Evolutionary conservation across 345 rosid species (phyloP).

Genomic region (Populus euphratica): DNA sequence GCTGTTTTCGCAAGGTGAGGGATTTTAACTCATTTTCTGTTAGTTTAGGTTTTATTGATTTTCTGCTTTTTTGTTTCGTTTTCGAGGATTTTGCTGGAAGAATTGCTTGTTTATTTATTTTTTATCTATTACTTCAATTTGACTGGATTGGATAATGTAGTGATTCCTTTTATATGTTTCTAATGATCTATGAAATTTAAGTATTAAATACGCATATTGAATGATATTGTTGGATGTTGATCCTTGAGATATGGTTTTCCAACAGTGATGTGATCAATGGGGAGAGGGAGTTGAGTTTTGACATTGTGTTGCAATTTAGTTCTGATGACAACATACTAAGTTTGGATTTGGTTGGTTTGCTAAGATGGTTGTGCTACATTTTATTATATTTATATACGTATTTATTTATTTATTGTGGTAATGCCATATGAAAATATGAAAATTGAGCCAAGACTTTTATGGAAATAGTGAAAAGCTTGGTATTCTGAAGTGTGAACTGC

Average conservation of each 20-base stretch:
- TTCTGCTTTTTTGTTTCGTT: background rate
- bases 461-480: background rate
- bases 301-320: background rate
- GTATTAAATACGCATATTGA: background rate
- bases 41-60: background rate
- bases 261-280: no score
- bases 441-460: background rate
- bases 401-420: no score
- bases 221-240: background rate
- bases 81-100: background rate
- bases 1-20: slow-evolving; percentile 35
- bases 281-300: no score
- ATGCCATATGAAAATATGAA: background rate
- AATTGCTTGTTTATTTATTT: background rate
- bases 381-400: no score
- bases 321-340: background rate
- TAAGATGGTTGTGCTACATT: background rate
- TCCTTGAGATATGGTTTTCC: background rate
- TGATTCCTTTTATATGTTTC: background rate
- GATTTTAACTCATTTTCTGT: background rate
- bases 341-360: background rate
- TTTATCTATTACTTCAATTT: background rate
- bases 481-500: background rate
- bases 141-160: background rate
- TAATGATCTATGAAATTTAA: background rate